Evolutionary conservation across 345 rosid genomes (phyloP).

Genomic region (Ceriops tagal): DNA sequence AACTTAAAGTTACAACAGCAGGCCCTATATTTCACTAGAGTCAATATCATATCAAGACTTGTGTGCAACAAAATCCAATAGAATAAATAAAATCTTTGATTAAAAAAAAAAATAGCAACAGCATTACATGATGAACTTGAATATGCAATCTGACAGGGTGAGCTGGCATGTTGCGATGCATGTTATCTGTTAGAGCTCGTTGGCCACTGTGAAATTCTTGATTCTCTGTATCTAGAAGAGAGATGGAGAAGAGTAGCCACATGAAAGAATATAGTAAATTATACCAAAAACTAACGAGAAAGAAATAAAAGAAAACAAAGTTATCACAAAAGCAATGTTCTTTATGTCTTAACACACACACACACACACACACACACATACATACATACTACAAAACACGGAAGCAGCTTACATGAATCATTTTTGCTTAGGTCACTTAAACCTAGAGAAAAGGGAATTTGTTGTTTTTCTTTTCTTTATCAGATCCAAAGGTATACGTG

Average conservation of each 20-base stretch:
- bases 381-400: no score
- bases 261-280: not conserved
- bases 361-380: no score
- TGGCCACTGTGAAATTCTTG: constrained; percentile 27
- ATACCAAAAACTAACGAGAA: no score
- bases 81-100: not conserved
- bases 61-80: not conserved
- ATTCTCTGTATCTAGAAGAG: constrained; percentile 21
- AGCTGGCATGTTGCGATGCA: constrained; percentile 31
- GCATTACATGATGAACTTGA: constrained; percentile 51
- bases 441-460: no score
- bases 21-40: not conserved
- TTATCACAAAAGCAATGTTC: no score
- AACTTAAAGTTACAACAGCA: not conserved
- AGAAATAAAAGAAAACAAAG: no score
- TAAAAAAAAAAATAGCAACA: constrained; percentile 7
- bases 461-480: no score
- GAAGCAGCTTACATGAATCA: no score
- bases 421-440: no score
- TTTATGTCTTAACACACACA: no score
- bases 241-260: not conserved
- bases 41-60: not conserved
- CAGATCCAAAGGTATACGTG: no score
- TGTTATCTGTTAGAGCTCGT: constrained; percentile 17
- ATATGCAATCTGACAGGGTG: constrained; percentile 52